phyloP scores from a whole-genome alignment of 169 alveolate genomes.

The Plasmodium chabaudi region DNA sequence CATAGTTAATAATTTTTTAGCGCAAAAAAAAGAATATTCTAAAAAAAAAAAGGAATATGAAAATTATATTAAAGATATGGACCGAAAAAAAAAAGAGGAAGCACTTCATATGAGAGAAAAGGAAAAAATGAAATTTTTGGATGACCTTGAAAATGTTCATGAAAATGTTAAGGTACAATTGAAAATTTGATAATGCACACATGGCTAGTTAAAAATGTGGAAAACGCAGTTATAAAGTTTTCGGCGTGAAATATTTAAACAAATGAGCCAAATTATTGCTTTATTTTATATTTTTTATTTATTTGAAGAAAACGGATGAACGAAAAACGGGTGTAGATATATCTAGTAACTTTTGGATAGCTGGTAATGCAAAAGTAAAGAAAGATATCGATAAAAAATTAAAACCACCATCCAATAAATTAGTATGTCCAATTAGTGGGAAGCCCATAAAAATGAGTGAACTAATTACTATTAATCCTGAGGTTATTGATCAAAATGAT shows the following conservation, averaged over 20 bases:
- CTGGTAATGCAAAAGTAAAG: conserved; percentile 18
- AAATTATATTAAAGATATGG: conserved; percentile 26
- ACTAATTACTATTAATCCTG: conserved; percentile 86
- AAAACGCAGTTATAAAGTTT: conserved; percentile 33
- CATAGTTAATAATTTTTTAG: conserved; percentile 88
- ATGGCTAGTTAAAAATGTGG: conserved; percentile 44
- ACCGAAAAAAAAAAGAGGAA: conserved; percentile 77
- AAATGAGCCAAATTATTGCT: conserved; percentile 33
- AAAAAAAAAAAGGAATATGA: conserved; percentile 45
- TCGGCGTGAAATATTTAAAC: not conserved
- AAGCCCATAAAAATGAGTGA: conserved; percentile 84
- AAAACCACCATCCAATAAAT: conserved; percentile 61
- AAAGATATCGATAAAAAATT: conserved; percentile 28
- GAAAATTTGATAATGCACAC: conserved; percentile 56
- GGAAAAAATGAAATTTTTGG: conserved; percentile 47
- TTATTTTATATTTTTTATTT: not conserved
- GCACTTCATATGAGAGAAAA: conserved; percentile 61
- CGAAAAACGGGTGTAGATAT: conserved; percentile 10
- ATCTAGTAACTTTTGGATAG: conserved; percentile 64
- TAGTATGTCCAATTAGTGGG: conserved; percentile 88
- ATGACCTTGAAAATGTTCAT: conserved; percentile 59
- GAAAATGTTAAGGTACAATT: conserved; percentile 66
- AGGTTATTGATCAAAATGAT: conserved; percentile 46
- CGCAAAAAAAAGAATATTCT: conserved; percentile 87
- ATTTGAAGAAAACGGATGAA: conserved; percentile 22